Evolutionary conservation across 192 early-diverging fungal species (phyloP), one percentile per base, ranked within the genome.

Genomic region (Coemansia javaensis): DNA sequence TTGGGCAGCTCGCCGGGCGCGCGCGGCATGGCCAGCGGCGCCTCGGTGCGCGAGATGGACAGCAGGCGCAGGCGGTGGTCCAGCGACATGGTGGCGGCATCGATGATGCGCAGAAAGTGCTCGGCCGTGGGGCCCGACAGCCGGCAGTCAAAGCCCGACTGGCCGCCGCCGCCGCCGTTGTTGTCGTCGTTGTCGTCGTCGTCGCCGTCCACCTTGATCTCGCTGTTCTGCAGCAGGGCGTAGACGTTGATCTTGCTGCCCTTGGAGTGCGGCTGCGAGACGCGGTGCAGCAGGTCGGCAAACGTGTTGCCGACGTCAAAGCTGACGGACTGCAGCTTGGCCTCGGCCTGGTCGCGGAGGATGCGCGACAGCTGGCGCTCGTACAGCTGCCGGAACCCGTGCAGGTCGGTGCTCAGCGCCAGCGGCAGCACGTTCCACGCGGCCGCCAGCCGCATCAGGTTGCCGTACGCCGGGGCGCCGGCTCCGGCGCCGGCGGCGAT

Each of bases 301-400:
- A 71, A 71, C 5, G 67, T 59, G 18, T 71, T 60, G 38, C 60
- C 67, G 14, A 63, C 63, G 25, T 71, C 67, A 63, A 71, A 71
- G 47, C 36, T 59, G 32, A 63, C 59, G 6, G 67, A 63, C 51
- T 59, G 48, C 40, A 71, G 56, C 41, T 71, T 71, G 60, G 63
- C 51, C 47, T 71, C 67, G 7, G 67, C 67, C 42, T 71, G 67
- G 51, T 71, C 67, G 43, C 60, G 67, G 32, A 60, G 63, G 43
- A 71, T 71, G 13, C 67, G 55, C 32, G 51, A 50, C 14, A 71
- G 32, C 39, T 71, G 67, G n/a, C 60, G 50, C 60, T 63, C 67
- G 47, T 71, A 71, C 15, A 59, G 39, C 4, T 50, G 34, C 27
- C 67, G 67, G 44, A 59, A 71, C 23, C 48, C 31, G 21, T 71